Evolutionary conservation across 1,139 yeast genomes (phyloP).

Genomic region (Saccharomyces hybrid): DNA sequence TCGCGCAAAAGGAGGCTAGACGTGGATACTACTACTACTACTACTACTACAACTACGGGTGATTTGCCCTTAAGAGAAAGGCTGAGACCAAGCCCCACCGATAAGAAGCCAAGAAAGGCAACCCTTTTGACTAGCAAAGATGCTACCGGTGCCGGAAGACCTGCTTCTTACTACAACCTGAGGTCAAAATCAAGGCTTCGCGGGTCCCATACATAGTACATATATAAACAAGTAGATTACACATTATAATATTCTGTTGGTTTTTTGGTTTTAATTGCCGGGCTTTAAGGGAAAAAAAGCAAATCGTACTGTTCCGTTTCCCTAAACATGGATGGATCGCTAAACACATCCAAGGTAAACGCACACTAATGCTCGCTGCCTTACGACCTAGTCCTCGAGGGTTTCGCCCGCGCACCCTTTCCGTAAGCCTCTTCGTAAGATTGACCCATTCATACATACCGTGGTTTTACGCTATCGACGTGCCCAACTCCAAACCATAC

Average conservation of each 20-base stretch:
- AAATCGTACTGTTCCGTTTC: neutral
- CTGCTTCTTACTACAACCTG: conserved; percentile 29
- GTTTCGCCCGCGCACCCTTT: neutral
- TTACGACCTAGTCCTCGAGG: neutral
- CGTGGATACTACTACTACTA: neutral
- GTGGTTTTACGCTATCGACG: conserved; percentile 83
- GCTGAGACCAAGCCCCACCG: conserved; percentile 16
- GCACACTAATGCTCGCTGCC: neutral
- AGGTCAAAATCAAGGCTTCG: conserved; percentile 31
- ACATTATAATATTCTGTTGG: neutral
- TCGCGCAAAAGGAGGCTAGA: neutral
- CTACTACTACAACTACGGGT: neutral
- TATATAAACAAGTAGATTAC: neutral
- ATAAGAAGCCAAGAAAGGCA: conserved; percentile 26
- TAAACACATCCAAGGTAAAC: neutral
- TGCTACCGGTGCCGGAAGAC: conserved; percentile 23
- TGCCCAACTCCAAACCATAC: conserved; percentile 61
- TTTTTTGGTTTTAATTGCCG: neutral
- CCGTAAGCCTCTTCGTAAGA: neutral
- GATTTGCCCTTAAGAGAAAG: conserved; percentile 11
- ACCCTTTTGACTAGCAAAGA: conserved; percentile 13
- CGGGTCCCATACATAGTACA: conserved; percentile 13
- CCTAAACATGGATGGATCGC: neutral
- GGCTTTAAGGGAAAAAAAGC: neutral
- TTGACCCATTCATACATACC: conserved; percentile 11